Percentiles rank a stretch among this genome's conserved stretches.
These are phyloP conservation scores for Candida verbasci DNA, from an alignment of 805 yeast genomes.

Conservation along the genomic window DNA sequence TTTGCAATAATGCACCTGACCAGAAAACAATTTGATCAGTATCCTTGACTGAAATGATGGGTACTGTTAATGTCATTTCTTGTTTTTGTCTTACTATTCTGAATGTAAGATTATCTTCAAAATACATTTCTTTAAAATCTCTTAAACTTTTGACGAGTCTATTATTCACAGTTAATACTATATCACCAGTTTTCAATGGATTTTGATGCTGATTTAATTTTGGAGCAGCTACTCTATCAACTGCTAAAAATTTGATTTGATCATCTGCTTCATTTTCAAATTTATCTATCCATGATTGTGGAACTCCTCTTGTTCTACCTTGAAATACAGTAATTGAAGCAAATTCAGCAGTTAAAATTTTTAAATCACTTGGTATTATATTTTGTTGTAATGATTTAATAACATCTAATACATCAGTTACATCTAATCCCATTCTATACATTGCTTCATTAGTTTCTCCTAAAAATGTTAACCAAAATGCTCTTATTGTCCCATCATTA, in stretches of 20 bases:
- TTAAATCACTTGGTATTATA: conserved; percentile 45
- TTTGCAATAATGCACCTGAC: conserved; percentile 81
- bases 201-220: conserved; percentile 19
- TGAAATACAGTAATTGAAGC: conserved; percentile 61
- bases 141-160: conserved; percentile 59
- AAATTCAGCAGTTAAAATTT: conserved; percentile 78
- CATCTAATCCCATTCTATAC: conserved; percentile 74
- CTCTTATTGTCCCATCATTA: conserved; percentile 73
- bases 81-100: conserved; percentile 69
- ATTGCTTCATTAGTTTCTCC: conserved; percentile 72
- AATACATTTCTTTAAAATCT: conserved; percentile 55
- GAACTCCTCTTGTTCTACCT: conserved; percentile 84
- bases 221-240: conserved; percentile 61
- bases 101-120: conserved; percentile 44
- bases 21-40: conserved; percentile 71
- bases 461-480: conserved; percentile 78
- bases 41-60: conserved; percentile 57
- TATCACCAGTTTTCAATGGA: conserved; percentile 63
- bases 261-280: conserved; percentile 62
- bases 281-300: conserved; percentile 72
- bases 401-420: conserved; percentile 57
- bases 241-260: conserved; percentile 69
- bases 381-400: conserved; percentile 51
- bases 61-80: conserved; percentile 56
- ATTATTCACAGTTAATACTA: conserved; percentile 66